Base-by-base conservation (phyloP, 2,329 filamentous ascomycete species). In the Escovopsis sp. region DNA sequence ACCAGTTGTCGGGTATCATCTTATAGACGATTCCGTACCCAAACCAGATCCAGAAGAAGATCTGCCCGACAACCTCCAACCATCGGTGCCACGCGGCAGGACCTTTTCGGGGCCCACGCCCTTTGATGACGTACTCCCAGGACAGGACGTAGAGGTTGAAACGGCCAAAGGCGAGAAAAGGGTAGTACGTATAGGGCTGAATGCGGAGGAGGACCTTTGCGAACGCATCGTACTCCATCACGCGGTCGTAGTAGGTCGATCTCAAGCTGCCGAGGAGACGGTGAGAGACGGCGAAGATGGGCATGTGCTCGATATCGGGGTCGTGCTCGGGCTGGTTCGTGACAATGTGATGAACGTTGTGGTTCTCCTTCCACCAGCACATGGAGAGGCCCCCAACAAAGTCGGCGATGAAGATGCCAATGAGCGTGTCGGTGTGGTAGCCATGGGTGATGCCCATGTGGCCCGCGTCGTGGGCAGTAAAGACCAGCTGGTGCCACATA, bases 111-210 rank as follows among this genome's bases (percentile, higher is more conserved):
- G 77, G 30, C 63, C 65, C 0, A 72, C 68, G 0, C 71, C 73
- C 53, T 66, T 65, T 32, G 63, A 63, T 5, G 70, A 68, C 27
- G 54, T 81, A 78, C 13, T 70, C 60, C 76, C 76, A 81, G 5
- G 75, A 79, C 10, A 83, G 67, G 14, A 76, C 59, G 57, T 83
- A 84, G 2, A 84, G 70, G 54, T 84, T 84, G 71, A 84, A 84
- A 45, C 80, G 77, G 3, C 77, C 80, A 42, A 84, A 64, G 45
- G 64, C 66, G 64, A 84, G 74, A 52, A 81, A 58, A 1, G 78
- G 74, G 54, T 84, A 84, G 63, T 84, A 84, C 0, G 76, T 73
- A 59, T 74, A 81, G 41, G 72, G 63, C 54, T 84, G 80, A 53
- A 69, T 74, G 7, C 66, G 68, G 5, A 84, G 63, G 41, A 79